phyloP scores from a whole-genome alignment of 257 asterid species.

The Solanum sparsipilum region DNA sequence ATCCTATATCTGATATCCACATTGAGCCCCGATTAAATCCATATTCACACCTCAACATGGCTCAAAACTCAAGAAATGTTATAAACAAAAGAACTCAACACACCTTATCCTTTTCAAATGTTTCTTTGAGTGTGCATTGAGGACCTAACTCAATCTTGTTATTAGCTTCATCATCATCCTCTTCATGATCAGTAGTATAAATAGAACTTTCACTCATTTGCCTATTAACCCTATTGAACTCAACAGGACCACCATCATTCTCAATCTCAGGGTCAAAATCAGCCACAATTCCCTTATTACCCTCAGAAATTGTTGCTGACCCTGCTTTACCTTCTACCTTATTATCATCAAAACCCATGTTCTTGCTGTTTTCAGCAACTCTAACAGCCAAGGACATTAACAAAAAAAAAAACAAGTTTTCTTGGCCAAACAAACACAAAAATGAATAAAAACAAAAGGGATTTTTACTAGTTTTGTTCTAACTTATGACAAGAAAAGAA shows the following conservation, averaged over 20 bases:
- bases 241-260: background rate
- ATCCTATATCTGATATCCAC: background rate
- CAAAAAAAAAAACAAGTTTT: background rate
- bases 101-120: constrained; percentile 88
- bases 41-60: background rate
- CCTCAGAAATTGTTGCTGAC: constrained; percentile 6
- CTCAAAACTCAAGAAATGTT: background rate
- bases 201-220: constrained; percentile 65
- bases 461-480: background rate
- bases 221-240: constrained; percentile 21
- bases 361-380: constrained; percentile 52
- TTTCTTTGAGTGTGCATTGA: constrained; percentile 79
- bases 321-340: constrained; percentile 27
- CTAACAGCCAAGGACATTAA: constrained; percentile 75
- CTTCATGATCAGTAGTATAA: constrained; percentile 61
- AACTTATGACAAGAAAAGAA: background rate
- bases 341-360: constrained; percentile 67
- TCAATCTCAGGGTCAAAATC: background rate
- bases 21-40: background rate
- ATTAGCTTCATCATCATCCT: constrained; percentile 69
- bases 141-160: constrained; percentile 78
- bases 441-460: background rate
- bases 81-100: background rate
- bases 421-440: background rate
- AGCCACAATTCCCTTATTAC: constrained; percentile 7